These are phyloP conservation scores for Triticum aestivum DNA, from an alignment of 176 grass and related monocot genomes.

Conservation along the genomic window DNA sequence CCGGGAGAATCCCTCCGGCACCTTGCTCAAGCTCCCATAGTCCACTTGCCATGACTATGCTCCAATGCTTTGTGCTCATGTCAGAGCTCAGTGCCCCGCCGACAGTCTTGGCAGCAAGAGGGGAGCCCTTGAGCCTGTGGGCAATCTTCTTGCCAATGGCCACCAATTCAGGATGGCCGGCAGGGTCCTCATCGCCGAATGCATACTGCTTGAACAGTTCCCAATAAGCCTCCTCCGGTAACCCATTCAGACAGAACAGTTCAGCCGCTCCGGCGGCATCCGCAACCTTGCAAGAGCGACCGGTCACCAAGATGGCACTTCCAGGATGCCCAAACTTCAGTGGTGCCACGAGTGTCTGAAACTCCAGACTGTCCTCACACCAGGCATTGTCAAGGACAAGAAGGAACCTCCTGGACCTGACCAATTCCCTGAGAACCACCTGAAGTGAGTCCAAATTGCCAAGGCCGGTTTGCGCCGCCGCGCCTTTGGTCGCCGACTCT, in stretches of 20 bases:
- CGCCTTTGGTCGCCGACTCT: slow-evolving; percentile 14
- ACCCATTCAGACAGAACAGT: not conserved
- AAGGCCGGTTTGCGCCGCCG: not conserved
- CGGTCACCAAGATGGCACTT: slow-evolving; percentile 33
- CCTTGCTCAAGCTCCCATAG: slow-evolving; percentile 15
- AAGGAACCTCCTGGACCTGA: slow-evolving; percentile 21
- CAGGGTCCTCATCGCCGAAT: slow-evolving; percentile 7
- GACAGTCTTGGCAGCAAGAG: slow-evolving; percentile 20
- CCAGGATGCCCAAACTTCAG: slow-evolving; percentile 13
- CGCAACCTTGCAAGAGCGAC: slow-evolving; percentile 3
- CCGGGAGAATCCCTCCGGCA: not conserved
- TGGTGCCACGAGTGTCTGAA: slow-evolving; percentile 8
- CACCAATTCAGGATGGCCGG: not conserved
- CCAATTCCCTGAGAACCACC: not conserved
- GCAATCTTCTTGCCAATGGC: slow-evolving; percentile 28
- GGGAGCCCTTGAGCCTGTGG: slow-evolving; percentile 27
- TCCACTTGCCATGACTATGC: not conserved
- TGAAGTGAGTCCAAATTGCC: slow-evolving; percentile 26
- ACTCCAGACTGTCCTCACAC: slow-evolving; percentile 12
- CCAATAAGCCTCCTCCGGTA: slow-evolving; percentile 7
- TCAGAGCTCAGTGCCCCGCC: not conserved
- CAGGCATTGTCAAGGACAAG: slow-evolving; percentile 48
- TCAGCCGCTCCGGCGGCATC: slow-evolving; percentile 1
- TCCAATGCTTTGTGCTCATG: slow-evolving; percentile 8
- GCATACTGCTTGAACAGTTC: slow-evolving; percentile 34